phyloP scores from a whole-genome alignment of 148 eudicot species.

The Chenopodium suecicum region DNA sequence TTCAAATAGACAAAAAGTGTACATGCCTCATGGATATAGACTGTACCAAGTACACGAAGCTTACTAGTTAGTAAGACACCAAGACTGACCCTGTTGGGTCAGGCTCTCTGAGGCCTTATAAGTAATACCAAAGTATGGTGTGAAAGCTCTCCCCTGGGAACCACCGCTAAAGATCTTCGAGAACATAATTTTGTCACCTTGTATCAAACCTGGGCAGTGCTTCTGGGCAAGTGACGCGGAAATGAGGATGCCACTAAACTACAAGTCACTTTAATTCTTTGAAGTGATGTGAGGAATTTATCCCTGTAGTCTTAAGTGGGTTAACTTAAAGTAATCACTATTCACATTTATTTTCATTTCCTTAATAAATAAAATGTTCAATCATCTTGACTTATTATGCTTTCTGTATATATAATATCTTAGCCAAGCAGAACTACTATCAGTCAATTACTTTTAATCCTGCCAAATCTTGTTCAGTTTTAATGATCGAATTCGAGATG shows the following conservation, averaged over 20 bases:
- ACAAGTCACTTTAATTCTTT: background rate
- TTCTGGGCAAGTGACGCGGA: background rate
- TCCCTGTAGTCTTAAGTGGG: background rate
- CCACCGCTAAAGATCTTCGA: no score
- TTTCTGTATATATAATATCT: background rate
- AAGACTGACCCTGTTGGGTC: background rate
- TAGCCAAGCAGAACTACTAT: background rate
- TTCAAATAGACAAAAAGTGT: no score
- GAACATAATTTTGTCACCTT: background rate
- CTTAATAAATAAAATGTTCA: no score
- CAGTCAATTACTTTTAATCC: background rate
- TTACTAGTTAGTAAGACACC: background rate
- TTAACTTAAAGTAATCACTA: background rate
- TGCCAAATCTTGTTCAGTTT: conserved; percentile 50
- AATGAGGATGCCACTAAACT: background rate
- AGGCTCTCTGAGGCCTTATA: background rate
- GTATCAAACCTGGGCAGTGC: background rate
- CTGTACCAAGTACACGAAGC: background rate
- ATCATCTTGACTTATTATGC: background rate
- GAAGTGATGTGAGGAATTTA: background rate
- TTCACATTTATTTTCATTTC: background rate
- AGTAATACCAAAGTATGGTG: background rate
- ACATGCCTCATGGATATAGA: no score
- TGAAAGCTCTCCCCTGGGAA: no score
- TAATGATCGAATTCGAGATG: conserved; percentile 96